Base-by-base conservation (phyloP, 2,329 filamentous ascomycete species). In the Endoconidiophora polonica region DNA sequence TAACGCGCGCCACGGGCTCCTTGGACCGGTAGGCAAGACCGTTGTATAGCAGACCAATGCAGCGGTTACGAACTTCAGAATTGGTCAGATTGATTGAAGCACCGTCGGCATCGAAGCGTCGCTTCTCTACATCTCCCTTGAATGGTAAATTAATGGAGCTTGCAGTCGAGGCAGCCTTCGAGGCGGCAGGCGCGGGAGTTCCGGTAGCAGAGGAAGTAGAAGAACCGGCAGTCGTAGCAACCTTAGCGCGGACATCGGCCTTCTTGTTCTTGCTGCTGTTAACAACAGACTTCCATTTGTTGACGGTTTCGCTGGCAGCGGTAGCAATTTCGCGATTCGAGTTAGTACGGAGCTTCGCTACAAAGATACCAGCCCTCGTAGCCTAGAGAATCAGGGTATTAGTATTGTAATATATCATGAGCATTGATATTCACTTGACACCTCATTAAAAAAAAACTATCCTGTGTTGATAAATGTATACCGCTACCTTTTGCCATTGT, bases 31-130 rank as follows among this genome's bases (percentile, higher is more conserved):
- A 81, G 5, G 76, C 75, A 16, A 98, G 73, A 14, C 88, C 91
- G 59, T 98, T 91, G 69, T 96, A 98, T 64, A 98, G 76, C 41
- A 98, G 74, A 46, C 86, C 87, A 55, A 95, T 80, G 63, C 85
- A 94, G 60, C 79, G 82, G 68, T 96, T 85, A 53, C 91, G 83
- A 18, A 76, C 74, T 52, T 72, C 68, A 53, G 82, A 80, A 44
- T 79, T 79, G 14, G 87, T 95, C 48, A 86, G 76, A 56, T 81
- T 77, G 58, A 77, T 76, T 58, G 88, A 79, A 48, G 94, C 78
- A 39, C 81, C 80, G 63, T 96, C 91, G n/a, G 72, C 74, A 58
- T 82, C 81, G 68, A 81, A 85, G 57, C 77, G 86, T 58, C 91
- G 79, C 70, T 87, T 91, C 60, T 88, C 81, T 2, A 80, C 76